Percentiles rank a stretch among this genome's conserved stretches.
Evolutionary conservation across 148 eudicot genomes (phyloP).

Genomic region (Fallopia convolvulus): DNA sequence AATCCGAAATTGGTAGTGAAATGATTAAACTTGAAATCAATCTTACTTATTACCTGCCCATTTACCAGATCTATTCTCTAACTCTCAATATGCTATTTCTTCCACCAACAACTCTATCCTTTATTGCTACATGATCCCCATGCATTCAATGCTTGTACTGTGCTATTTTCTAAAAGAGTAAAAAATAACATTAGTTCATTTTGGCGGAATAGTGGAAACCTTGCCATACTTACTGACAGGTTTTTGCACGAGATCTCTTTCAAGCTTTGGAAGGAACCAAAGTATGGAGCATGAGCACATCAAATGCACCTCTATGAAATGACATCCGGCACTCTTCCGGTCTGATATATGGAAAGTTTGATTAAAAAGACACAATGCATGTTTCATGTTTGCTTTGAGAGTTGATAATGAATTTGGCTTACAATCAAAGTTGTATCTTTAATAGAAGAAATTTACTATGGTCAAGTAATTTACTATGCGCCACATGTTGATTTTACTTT

Average conservation of each 20-base stretch:
- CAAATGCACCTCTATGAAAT: not conserved
- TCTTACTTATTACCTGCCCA: not conserved
- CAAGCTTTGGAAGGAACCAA: conserved; percentile 98
- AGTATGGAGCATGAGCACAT: conserved; percentile 75
- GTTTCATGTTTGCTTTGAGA: not conserved
- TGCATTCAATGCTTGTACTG: not conserved
- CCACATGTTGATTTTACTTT: not conserved
- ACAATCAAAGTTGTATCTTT: not conserved
- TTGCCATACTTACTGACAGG: conserved; percentile 87
- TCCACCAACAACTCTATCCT: not conserved
- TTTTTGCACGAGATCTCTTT: conserved; percentile 85
- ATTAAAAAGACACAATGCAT: not conserved
- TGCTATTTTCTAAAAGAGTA: not conserved
- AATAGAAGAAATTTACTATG: not conserved
- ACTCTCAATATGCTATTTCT: not conserved
- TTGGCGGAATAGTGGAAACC: conserved; percentile 71
- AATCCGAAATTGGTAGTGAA: not conserved
- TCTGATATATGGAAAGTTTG: not conserved
- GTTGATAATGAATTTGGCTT: not conserved
- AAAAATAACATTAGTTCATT: not conserved
- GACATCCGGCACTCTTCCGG: not conserved
- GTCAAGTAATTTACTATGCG: not conserved
- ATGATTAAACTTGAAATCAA: too few species aligned
- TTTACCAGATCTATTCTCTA: not conserved
- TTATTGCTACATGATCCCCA: not conserved